These are phyloP conservation scores for Aspergillus pseudotamarii DNA, from an alignment of 2,329 filamentous ascomycete species.

Conservation along the genomic window DNA sequence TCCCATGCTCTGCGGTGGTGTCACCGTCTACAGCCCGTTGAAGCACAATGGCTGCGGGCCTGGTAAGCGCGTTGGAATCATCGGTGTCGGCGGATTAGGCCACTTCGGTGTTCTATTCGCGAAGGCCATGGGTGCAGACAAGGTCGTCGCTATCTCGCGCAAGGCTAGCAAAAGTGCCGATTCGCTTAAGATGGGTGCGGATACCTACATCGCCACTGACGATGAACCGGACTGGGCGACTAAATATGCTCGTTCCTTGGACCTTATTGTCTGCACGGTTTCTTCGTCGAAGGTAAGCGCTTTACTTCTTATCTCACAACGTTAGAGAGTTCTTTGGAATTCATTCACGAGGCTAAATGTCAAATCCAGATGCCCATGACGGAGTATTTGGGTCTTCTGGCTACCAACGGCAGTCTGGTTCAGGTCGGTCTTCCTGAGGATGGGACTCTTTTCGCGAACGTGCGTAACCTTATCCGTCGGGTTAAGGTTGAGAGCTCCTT, in stretches of 20 bases:
- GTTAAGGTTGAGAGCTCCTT: conserved; percentile 53
- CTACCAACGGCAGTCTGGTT: conserved; percentile 61
- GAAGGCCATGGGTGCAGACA: conserved; percentile 70
- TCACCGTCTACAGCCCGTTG: conserved; percentile 73
- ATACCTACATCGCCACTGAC: conserved; percentile 58
- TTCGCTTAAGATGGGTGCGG: conserved; percentile 58
- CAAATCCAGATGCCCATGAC: conserved; percentile 59
- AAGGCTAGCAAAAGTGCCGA: conserved; percentile 55
- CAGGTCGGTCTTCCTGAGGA: conserved; percentile 70
- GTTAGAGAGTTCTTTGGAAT: not conserved
- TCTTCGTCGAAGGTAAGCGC: conserved; percentile 51
- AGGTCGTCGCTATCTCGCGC: conserved; percentile 61
- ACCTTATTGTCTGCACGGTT: conserved; percentile 61
- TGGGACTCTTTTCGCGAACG: conserved; percentile 53
- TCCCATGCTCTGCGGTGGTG: conserved; percentile 77
- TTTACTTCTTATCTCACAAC: no score
- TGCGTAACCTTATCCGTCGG: conserved; percentile 60
- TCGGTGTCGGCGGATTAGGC: conserved; percentile 73
- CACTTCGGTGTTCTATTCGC: conserved; percentile 74
- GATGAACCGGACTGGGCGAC: conserved; percentile 58
- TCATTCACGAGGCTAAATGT: not conserved
- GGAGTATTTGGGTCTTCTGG: conserved; percentile 63
- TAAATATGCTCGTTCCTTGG: conserved; percentile 52
- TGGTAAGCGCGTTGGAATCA: conserved; percentile 71
- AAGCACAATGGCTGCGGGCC: conserved; percentile 69